These are phyloP conservation scores for Solanum piurae DNA, from an alignment of 257 asterid genomes.

Conservation along the genomic window DNA sequence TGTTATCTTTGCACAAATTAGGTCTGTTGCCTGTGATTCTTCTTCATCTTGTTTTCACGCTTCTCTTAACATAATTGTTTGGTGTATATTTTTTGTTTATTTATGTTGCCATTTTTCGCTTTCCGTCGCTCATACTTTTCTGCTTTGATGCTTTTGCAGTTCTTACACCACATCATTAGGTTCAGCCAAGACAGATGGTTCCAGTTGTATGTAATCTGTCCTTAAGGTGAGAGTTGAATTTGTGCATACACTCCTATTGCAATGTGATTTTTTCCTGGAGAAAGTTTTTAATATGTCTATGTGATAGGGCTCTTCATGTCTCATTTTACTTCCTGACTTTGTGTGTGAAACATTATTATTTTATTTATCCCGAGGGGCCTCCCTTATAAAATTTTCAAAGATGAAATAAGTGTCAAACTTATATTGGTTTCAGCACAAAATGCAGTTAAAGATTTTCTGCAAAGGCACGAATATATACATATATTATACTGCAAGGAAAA, in stretches of 20 bases:
- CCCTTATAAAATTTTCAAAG: not conserved
- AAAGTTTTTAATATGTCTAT: not conserved
- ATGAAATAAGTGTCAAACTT: not conserved
- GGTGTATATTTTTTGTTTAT: not conserved
- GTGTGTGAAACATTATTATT: not conserved
- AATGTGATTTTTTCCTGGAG: not conserved
- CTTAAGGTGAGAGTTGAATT: conserved; percentile 19
- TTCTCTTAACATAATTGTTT: not conserved
- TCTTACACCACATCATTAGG: conserved; percentile 32
- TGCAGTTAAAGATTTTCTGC: not conserved
- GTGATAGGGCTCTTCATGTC: not conserved
- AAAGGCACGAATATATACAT: not conserved
- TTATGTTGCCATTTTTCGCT: not conserved
- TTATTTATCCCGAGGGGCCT: not conserved
- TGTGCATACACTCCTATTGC: not conserved
- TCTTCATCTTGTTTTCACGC: not conserved
- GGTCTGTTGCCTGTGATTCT: not conserved
- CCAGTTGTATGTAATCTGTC: conserved; percentile 16
- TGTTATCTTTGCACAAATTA: not conserved
- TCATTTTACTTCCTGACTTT: not conserved
- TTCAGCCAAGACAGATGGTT: conserved; percentile 16
- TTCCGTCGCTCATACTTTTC: not conserved
- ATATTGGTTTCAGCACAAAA: not conserved
- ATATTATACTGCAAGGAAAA: not conserved
- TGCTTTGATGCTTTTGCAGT: conserved; percentile 22